Evolutionary conservation across 495 filamentous ascomycete species (phyloP).

Genomic region (Aspergillus avenaceus): DNA sequence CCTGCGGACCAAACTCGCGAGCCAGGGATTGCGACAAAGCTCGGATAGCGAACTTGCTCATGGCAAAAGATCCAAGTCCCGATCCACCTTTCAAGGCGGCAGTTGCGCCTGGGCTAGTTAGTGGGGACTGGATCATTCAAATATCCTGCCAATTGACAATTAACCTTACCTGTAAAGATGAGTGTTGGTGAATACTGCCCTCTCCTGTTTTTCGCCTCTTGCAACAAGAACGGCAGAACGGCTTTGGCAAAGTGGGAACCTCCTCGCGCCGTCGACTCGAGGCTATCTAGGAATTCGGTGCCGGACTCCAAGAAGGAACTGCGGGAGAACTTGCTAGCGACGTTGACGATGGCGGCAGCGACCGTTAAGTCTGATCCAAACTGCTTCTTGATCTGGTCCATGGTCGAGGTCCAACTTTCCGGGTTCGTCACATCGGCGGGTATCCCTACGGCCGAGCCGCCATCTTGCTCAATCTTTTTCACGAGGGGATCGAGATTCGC

Average conservation of each 20-base stretch:
- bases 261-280: conserved; percentile 45
- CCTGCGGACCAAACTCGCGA: conserved; percentile 71
- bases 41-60: conserved; percentile 66
- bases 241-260: conserved; percentile 67
- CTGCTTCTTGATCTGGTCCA: conserved; percentile 52
- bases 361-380: conserved; percentile 34
- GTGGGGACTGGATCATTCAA: background rate
- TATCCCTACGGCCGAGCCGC: conserved; percentile 63
- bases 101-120: conserved; percentile 52
- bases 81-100: conserved; percentile 63
- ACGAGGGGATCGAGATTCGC: conserved; percentile 54
- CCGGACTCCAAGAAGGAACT: conserved; percentile 65
- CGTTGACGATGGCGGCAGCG: conserved; percentile 71
- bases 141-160: too few species aligned
- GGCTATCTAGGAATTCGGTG: conserved; percentile 49
- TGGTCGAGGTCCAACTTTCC: conserved; percentile 48
- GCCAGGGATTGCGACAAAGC: conserved; percentile 66
- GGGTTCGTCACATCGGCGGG: conserved; percentile 55
- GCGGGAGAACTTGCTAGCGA: conserved; percentile 50
- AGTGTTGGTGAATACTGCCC: conserved; percentile 57
- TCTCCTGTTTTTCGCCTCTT: conserved; percentile 25
- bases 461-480: conserved; percentile 54
- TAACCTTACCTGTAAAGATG: conserved; percentile 52
- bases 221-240: conserved; percentile 58
- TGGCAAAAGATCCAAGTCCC: conserved; percentile 57